These are phyloP conservation scores for Plasmodium malariae DNA, from an alignment of 169 alveolate genomes.

Conservation along the genomic window DNA sequence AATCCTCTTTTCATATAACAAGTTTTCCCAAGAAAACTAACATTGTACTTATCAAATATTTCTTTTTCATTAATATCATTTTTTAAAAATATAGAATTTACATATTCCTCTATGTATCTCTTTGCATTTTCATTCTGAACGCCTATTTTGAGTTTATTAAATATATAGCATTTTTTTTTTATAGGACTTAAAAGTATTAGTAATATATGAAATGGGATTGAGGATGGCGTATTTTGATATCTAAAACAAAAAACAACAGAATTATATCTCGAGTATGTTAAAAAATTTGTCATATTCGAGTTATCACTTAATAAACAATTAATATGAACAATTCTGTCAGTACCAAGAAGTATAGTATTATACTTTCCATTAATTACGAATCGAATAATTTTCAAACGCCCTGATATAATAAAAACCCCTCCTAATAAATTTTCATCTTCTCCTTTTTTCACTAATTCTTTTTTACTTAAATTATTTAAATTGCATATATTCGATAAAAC, in stretches of 20 bases:
- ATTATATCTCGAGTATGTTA: constrained; percentile 89
- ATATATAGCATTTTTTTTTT: constrained; percentile 52
- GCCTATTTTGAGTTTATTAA: constrained; percentile 60
- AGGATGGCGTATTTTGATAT: constrained; percentile 10
- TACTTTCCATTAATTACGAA: constrained; percentile 96
- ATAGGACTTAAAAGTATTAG: constrained; percentile 59
- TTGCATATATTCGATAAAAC: constrained; percentile 96
- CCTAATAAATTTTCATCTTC: constrained; percentile 99
- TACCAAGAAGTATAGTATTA: constrained; percentile 91
- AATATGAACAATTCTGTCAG: constrained; percentile 83
- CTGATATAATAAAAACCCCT: constrained; percentile 98
- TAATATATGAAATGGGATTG: constrained; percentile 27
- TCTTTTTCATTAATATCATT: constrained; percentile 88
- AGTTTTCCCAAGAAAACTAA: constrained; percentile 87
- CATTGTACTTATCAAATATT: constrained; percentile 87
- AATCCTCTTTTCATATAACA: constrained; percentile 87
- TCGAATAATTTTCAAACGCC: constrained; percentile 97
- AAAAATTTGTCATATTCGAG: constrained; percentile 87
- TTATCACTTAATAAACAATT: constrained; percentile 91
- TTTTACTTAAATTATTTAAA: constrained; percentile 90
- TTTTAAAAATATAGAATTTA: constrained; percentile 82
- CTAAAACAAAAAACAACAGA: constrained; percentile 53
- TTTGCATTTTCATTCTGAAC: constrained; percentile 62
- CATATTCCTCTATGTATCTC: constrained; percentile 76
- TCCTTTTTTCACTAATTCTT: constrained; percentile 94